Evolutionary conservation across 2,329 filamentous ascomycete genomes (phyloP).

Genomic region (Teratosphaeria pseudoeucalypti): DNA sequence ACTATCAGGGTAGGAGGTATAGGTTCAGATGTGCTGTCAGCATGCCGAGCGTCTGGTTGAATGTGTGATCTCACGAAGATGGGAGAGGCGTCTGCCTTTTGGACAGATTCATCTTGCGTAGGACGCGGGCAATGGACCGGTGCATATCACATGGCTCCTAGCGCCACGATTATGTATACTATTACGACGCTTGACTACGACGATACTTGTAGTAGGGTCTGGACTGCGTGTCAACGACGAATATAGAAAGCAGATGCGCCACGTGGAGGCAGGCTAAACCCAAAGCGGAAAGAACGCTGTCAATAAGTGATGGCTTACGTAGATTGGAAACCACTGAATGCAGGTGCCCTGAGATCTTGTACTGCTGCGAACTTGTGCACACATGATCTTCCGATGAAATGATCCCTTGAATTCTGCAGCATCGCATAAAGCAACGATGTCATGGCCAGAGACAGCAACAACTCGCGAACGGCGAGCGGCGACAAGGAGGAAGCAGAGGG

Average conservation of each 20-base stretch:
- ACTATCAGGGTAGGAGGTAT: too few relatives aligned
- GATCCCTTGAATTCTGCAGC: neutral
- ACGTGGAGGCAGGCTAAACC: neutral
- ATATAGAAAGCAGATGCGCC: neutral
- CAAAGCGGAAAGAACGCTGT: neutral
- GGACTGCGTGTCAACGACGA: neutral
- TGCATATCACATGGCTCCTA: too few relatives aligned
- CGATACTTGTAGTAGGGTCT: too few relatives aligned
- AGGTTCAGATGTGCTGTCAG: too few relatives aligned
- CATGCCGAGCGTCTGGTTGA: too few relatives aligned
- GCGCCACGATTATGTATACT: too few relatives aligned
- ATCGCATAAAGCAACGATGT: conserved; percentile 18
- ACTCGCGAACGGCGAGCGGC: conserved; percentile 14
- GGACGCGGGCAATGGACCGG: too few relatives aligned
- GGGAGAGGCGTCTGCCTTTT: too few relatives aligned
- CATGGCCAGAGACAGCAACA: conserved; percentile 25
- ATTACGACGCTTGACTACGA: too few relatives aligned
- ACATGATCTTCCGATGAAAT: neutral
- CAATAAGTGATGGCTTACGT: neutral
- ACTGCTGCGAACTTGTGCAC: neutral
- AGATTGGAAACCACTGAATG: neutral
- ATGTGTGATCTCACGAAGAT: too few relatives aligned
- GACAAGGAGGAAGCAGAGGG: conserved; percentile 19
- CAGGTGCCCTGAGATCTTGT: neutral
- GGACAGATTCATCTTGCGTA: too few relatives aligned